Conservation (phyloP, 2,329 filamentous ascomycete species). For the Nothophaeocryptopus gaeumannii region DNA sequence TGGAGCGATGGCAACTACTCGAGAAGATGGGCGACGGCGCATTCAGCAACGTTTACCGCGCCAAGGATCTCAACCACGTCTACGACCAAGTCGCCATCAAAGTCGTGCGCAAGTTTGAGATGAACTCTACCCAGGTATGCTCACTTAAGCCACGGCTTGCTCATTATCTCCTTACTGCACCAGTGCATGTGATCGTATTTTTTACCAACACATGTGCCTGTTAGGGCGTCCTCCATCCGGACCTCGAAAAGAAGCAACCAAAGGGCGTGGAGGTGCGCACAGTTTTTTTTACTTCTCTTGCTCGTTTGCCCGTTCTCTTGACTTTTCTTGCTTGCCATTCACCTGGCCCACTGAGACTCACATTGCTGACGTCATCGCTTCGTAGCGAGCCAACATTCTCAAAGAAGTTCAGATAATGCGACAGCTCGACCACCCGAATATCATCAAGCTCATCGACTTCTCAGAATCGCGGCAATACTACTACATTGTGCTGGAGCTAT, state of each 20-base stretch:
- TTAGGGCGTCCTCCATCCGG: conserved; percentile 75
- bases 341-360: conserved; percentile 8
- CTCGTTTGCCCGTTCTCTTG: conserved; percentile 6
- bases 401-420: conserved; percentile 99
- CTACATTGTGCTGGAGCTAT: conserved; percentile 93
- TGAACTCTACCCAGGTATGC: conserved; percentile 98
- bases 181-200: conserved; percentile 10
- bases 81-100: conserved; percentile 90
- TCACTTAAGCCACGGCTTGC: conserved; percentile 8
- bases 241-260: conserved; percentile 79
- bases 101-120: conserved; percentile 97
- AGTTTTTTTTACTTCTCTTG: conserved; percentile 15
- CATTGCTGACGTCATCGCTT: conserved; percentile 42
- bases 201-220: conserved; percentile 29
- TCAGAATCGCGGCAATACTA: conserved; percentile 93
- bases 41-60: conserved; percentile 97
- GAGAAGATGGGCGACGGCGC: conserved; percentile 99
- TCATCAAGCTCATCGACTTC: conserved; percentile 90
- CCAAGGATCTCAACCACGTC: conserved; percentile 69
- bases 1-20: conserved; percentile 79
- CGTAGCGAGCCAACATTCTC: conserved; percentile 88
- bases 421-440: conserved; percentile 91
- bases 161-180: conserved; percentile 7
- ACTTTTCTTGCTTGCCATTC: conserved; percentile 15
- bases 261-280: conserved; percentile 94